Conservation (phyloP, 116 monocot genomes). For the Iris pallida region DNA sequence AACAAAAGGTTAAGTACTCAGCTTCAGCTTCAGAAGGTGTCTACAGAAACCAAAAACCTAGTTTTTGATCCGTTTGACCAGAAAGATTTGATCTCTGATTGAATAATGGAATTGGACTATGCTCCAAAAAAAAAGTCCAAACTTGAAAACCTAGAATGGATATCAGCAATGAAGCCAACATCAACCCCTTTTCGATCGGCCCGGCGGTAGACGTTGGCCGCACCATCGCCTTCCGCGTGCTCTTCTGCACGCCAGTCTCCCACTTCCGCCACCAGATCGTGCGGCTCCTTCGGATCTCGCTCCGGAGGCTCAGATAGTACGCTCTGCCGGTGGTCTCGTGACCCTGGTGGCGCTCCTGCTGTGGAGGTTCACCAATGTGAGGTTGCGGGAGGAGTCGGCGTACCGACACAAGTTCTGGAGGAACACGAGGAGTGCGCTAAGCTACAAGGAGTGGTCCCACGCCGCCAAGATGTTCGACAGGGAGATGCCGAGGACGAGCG, state of each 20-base stretch:
- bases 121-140: neutral
- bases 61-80: too few relatives aligned
- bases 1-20: conserved; percentile 28
- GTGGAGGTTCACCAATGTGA: conserved; percentile 40
- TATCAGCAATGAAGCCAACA: conserved; percentile 48
- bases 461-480: conserved; percentile 86
- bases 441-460: conserved; percentile 89
- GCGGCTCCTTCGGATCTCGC: neutral
- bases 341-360: conserved; percentile 53
- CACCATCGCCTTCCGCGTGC: conserved; percentile 66
- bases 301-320: conserved; percentile 4
- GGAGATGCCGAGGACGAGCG: conserved; percentile 51
- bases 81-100: neutral
- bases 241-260: conserved; percentile 45
- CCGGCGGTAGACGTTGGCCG: conserved; percentile 60
- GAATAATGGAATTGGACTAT: neutral
- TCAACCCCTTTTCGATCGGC: conserved; percentile 59
- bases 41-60: conserved; percentile 18
- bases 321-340: conserved; percentile 26
- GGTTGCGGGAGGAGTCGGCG: conserved; percentile 53
- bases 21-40: conserved; percentile 99
- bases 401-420: conserved; percentile 87
- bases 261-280: conserved; percentile 23
- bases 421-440: conserved; percentile 63
- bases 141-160: conserved; percentile 29